A percentile compares a stretch with the other conserved stretches of the same genome.
Conservation (phyloP, 1,284 basidiomycete species). For the Trametes polyzona region DNA sequence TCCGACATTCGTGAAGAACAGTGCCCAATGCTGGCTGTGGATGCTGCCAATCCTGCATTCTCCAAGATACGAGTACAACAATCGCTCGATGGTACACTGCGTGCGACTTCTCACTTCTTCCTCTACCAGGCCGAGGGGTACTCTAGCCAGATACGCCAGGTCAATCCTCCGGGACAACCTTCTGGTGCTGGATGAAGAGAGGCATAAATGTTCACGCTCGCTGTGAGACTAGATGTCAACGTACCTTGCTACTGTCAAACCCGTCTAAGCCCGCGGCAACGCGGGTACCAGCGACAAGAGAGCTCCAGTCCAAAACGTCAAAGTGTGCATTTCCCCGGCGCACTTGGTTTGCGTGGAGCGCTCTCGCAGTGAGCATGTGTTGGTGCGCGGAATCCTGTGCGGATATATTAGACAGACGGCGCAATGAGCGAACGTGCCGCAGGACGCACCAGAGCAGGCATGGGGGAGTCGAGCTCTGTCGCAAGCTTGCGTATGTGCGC, state of each 20-base stretch:
- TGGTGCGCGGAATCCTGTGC: constrained; percentile 69
- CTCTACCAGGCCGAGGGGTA: neutral
- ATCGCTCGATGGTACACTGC: constrained; percentile 2
- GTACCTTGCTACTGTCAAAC: constrained; percentile 53
- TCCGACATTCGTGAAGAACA: too few relatives aligned
- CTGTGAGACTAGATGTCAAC: neutral
- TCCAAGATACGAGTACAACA: constrained; percentile 7
- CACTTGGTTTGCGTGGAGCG: constrained; percentile 57
- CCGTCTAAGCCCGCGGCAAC: constrained; percentile 70
- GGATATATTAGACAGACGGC: neutral
- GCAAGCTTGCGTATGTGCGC: constrained; percentile 67
- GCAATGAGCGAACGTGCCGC: neutral
- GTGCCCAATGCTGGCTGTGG: too few relatives aligned
- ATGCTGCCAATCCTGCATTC: neutral
- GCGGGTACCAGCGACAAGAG: constrained; percentile 68
- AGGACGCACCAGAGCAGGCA: constrained; percentile 65
- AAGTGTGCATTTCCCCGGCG: constrained; percentile 44
- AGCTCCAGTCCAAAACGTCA: constrained; percentile 74
- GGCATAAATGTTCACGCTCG: neutral
- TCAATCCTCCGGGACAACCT: constrained; percentile 24
- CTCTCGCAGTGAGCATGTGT: constrained; percentile 79
- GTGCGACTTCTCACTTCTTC: neutral
- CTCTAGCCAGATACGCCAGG: neutral
- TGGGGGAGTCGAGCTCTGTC: constrained; percentile 71
- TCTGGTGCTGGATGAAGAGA: constrained; percentile 20